Percentiles rank a stretch among this genome's conserved stretches.
Conservation (phyloP, 805 yeast species). For the Barnettozyma salicaria region DNA sequence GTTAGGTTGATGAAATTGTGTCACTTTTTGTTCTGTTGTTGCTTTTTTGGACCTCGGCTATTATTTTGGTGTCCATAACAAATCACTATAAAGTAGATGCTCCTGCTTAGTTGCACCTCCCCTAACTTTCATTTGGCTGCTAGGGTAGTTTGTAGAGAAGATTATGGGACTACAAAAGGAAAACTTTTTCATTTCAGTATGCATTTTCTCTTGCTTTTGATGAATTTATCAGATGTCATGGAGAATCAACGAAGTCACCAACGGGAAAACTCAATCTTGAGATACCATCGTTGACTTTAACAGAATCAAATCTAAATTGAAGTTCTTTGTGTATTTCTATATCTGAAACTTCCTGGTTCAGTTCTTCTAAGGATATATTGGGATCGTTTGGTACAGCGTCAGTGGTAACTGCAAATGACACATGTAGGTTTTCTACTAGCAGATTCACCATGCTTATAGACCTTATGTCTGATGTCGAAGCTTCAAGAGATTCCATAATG, state of each 20-base stretch:
- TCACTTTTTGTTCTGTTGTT: no score
- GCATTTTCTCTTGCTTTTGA: no score
- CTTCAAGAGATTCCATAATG: constrained; percentile 1
- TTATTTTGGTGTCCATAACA: no score
- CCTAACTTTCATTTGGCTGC: no score
- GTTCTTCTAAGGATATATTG: constrained; percentile 5
- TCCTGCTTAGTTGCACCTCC: no score
- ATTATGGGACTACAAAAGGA: no score
- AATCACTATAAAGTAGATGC: no score
- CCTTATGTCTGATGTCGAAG: not conserved
- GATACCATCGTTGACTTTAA: constrained; percentile 13
- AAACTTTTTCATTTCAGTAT: no score
- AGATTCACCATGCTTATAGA: not conserved
- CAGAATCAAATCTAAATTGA: constrained; percentile 10
- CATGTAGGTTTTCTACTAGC: constrained; percentile 7
- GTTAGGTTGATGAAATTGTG: no score
- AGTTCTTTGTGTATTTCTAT: constrained; percentile 10
- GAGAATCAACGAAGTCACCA: constrained; percentile 1
- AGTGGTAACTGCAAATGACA: constrained; percentile 7
- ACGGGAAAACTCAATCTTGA: constrained; percentile 6
- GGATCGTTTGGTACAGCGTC: not conserved
- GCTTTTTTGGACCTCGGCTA: no score
- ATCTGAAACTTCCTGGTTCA: constrained; percentile 9
- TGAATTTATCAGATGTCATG: no score
- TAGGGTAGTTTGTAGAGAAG: no score